Percentiles rank a stretch among this genome's conserved stretches.
phyloP scores from a whole-genome alignment of 2,329 filamentous ascomycete species.

The Dothistroma pini region DNA sequence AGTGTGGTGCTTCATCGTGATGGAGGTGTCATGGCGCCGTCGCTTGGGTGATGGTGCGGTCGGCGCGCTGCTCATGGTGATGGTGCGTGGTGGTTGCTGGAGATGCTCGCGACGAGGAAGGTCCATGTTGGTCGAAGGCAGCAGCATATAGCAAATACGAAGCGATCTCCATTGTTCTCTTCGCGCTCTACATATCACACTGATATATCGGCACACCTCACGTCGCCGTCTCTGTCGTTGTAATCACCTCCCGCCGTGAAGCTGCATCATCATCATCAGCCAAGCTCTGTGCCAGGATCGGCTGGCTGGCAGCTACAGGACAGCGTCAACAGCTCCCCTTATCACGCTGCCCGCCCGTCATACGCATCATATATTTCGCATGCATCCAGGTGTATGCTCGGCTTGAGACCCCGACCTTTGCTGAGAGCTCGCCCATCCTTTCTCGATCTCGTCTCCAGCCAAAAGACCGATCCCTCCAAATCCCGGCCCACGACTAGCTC shows the following conservation, averaged over 20 bases:
- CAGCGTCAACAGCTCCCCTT: slow-evolving; percentile 2
- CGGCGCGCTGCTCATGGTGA: neutral
- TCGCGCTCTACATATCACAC: neutral
- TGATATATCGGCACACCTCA: too few species aligned
- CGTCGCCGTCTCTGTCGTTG: neutral
- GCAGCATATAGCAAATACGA: neutral
- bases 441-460: slow-evolving; percentile 56
- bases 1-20: neutral
- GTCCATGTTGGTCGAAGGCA: neutral
- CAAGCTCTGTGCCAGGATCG: neutral
- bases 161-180: neutral
- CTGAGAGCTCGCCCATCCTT: slow-evolving; percentile 59
- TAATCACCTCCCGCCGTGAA: neutral
- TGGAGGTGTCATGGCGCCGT: neutral
- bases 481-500: slow-evolving; percentile 7
- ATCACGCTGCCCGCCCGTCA: neutral
- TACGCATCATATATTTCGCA: slow-evolving; percentile 1
- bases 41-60: neutral
- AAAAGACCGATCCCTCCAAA: slow-evolving; percentile 12
- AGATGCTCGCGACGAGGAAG: neutral
- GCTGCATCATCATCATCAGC: neutral
- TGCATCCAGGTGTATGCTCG: slow-evolving; percentile 39
- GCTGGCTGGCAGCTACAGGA: neutral
- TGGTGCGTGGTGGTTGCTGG: neutral
- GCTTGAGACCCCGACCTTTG: slow-evolving; percentile 56